A percentile compares a stretch with the other conserved stretches of the same genome.
Evolutionary conservation across 345 rosid species (phyloP).

Genomic region (Corchorus capsularis): DNA sequence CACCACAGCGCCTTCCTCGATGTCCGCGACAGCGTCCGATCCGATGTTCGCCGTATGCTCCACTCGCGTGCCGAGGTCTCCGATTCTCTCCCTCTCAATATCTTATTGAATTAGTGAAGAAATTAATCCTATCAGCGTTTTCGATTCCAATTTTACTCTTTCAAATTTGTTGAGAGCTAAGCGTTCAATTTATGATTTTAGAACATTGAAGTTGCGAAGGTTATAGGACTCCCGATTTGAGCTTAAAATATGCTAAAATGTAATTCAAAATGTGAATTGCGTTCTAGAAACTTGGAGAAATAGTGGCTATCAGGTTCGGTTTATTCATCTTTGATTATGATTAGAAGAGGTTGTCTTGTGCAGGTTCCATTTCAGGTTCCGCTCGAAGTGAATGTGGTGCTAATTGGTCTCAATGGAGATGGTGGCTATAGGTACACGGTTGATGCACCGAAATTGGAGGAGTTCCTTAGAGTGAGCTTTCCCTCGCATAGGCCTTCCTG

Average conservation of each 20-base stretch:
- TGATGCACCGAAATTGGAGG: slow-evolving; percentile 78
- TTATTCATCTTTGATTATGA: not conserved
- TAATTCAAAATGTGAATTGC: not conserved
- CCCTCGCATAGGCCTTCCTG: slow-evolving; percentile 82
- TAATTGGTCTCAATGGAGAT: slow-evolving; percentile 82
- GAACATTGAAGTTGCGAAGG: not conserved
- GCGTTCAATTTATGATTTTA: not conserved
- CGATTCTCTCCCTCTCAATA: slow-evolving; percentile 10
- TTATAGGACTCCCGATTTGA: not conserved
- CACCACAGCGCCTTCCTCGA: slow-evolving; percentile 99
- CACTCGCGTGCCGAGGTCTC: slow-evolving; percentile 96
- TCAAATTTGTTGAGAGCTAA: not conserved
- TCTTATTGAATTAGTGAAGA: not conserved
- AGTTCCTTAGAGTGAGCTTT: slow-evolving; percentile 74
- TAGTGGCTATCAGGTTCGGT: not conserved
- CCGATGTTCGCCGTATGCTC: slow-evolving; percentile 91
- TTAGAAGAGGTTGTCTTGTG: slow-evolving; percentile 15
- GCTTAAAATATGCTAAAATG: not conserved
- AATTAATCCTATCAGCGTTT: not conserved
- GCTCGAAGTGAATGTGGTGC: slow-evolving; percentile 85
- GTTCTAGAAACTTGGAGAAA: not conserved
- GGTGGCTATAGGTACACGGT: slow-evolving; percentile 81
- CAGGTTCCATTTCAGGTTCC: slow-evolving; percentile 99
- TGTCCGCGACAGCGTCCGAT: slow-evolving; percentile 79
- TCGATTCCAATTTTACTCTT: not conserved